phyloP scores from a whole-genome alignment of 352 stramenopile species.

The Phytophthora megakarya region DNA sequence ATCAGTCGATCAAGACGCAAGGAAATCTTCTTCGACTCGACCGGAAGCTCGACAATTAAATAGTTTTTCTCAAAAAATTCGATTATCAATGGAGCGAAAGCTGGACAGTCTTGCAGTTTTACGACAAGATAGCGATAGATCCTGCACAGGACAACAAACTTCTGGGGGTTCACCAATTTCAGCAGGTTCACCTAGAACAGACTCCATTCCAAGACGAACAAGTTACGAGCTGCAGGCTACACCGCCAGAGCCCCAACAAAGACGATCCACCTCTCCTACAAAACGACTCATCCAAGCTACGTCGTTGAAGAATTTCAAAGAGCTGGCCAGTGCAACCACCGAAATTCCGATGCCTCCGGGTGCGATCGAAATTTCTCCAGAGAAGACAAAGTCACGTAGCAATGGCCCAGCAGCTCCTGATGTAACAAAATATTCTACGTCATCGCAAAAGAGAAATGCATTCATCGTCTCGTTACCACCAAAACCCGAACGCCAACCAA shows the following conservation, averaged over 20 bases:
- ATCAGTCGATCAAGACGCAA: neutral
- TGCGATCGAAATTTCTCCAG: slow-evolving; percentile 8
- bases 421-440: neutral
- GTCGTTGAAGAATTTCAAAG: slow-evolving; percentile 1
- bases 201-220: slow-evolving; percentile 10
- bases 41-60: neutral
- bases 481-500: slow-evolving; percentile 2
- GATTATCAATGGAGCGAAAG: neutral
- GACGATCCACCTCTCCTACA: neutral
- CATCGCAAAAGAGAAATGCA: slow-evolving; percentile 10
- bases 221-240: slow-evolving; percentile 19
- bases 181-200: neutral
- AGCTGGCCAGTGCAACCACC: neutral
- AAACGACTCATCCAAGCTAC: neutral
- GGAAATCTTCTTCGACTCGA: neutral
- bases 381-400: slow-evolving; percentile 3
- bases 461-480: slow-evolving; percentile 6
- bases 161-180: neutral
- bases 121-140: slow-evolving; percentile 14
- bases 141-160: neutral
- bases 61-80: slow-evolving; percentile 25
- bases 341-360: slow-evolving; percentile 7
- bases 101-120: slow-evolving; percentile 21
- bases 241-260: neutral
- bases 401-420: neutral